Conservation (phyloP, 352 stramenopile species). For the Phytopythium vexans region DNA sequence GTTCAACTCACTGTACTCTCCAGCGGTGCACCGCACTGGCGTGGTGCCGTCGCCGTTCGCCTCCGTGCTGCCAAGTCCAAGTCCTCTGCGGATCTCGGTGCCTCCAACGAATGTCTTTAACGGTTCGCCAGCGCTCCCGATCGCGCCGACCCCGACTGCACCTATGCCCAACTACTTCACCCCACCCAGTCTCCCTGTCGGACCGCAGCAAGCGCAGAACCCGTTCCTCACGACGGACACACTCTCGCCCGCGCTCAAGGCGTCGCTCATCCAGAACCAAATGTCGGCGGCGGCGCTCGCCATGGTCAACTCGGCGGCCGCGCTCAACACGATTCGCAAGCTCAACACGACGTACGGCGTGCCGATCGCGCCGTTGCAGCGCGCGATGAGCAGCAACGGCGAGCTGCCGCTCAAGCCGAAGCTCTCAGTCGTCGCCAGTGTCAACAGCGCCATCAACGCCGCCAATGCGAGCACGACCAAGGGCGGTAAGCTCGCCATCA, state of each 20-base stretch:
- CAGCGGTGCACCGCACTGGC: conserved; percentile 8
- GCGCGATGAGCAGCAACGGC: conserved; percentile 20
- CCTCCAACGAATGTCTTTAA: conserved; percentile 8
- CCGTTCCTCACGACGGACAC: conserved; percentile 48
- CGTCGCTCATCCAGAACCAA: conserved; percentile 19
- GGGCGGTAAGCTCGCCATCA: conserved; percentile 54
- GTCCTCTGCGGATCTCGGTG: conserved; percentile 24
- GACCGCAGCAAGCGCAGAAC: conserved; percentile 27
- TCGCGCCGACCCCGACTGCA: too few species aligned
- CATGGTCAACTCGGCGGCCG: conserved; percentile 54
- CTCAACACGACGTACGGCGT: conserved; percentile 51
- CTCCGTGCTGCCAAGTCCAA: neutral
- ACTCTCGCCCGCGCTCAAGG: conserved; percentile 36
- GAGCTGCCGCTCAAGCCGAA: conserved; percentile 43
- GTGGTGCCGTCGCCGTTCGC: neutral
- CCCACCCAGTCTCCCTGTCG: conserved; percentile 34
- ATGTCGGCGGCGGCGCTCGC: conserved; percentile 34
- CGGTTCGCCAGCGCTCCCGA: neutral
- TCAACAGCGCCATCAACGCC: conserved; percentile 11
- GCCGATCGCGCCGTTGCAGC: conserved; percentile 46
- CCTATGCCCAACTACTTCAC: conserved; percentile 58
- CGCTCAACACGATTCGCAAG: conserved; percentile 51
- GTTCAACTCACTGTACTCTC: conserved; percentile 68
- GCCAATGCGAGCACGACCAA: conserved; percentile 14
- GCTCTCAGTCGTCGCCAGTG: conserved; percentile 13